Conservation (phyloP, 1,139 yeast genomes). For the Scheffersomyces segobiensis region DNA sequence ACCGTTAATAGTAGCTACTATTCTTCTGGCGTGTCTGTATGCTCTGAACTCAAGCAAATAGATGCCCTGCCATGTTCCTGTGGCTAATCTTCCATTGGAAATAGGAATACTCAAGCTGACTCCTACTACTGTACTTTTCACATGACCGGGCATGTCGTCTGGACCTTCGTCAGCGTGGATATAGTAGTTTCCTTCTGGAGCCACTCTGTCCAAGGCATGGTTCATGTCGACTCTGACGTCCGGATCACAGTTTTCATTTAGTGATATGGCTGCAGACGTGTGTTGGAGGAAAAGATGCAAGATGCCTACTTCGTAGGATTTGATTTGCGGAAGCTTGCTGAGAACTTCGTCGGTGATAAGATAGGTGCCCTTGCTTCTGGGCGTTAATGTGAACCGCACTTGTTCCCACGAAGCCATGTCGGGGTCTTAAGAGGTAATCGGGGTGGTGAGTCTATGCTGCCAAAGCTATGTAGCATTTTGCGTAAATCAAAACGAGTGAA, state of each 20-base stretch:
- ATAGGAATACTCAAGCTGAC: constrained; percentile 69
- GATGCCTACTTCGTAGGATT: constrained; percentile 60
- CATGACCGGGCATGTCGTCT: constrained; percentile 85
- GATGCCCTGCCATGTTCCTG: constrained; percentile 87
- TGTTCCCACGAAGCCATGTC: constrained; percentile 48
- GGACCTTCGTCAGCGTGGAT: constrained; percentile 75
- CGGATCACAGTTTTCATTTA: constrained; percentile 80
- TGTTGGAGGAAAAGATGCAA: constrained; percentile 72
- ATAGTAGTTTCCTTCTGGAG: constrained; percentile 68
- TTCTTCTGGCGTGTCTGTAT: constrained; percentile 59
- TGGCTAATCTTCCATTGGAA: constrained; percentile 61
- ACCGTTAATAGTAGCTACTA: constrained; percentile 78
- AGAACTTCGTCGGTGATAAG: constrained; percentile 68
- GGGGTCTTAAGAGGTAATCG: not conserved
- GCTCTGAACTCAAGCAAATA: constrained; percentile 73
- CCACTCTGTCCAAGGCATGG: constrained; percentile 60
- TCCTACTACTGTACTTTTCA: constrained; percentile 66
- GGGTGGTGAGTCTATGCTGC: not conserved
- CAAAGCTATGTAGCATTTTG: not conserved
- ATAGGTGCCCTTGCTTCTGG: constrained; percentile 69
- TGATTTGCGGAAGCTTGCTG: constrained; percentile 57
- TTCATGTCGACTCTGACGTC: constrained; percentile 74
- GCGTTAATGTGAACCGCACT: constrained; percentile 52
- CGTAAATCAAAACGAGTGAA: not conserved
- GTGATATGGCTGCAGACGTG: constrained; percentile 73